A percentile compares a stretch with the other conserved stretches of the same genome.
Conservation (phyloP, 2,329 filamentous ascomycete species). For the Orbilia ellipsospora region DNA sequence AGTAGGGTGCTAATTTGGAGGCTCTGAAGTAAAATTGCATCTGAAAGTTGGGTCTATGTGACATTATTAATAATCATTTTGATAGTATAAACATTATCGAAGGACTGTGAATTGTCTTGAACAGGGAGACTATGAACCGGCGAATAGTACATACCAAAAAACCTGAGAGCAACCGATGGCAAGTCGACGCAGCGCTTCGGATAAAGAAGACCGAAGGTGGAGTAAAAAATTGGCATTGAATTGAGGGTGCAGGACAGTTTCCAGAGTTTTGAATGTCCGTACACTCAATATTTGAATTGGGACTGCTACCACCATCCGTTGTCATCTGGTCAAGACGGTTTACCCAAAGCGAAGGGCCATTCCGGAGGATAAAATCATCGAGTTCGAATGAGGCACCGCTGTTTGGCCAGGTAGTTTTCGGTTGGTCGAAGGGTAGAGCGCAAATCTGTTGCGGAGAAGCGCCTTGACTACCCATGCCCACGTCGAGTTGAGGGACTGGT, state of each 20-base stretch:
- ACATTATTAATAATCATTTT: slow-evolving; percentile 11
- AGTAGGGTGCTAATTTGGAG: slow-evolving; percentile 16
- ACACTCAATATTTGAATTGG: slow-evolving; percentile 36
- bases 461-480: too few species aligned
- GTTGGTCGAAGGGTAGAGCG: neutral
- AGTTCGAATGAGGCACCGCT: slow-evolving; percentile 37
- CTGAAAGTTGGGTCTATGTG: slow-evolving; percentile 31
- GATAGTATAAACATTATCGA: slow-evolving; percentile 1
- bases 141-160: too few species aligned
- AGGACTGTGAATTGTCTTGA: too few species aligned
- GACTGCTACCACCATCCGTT: slow-evolving; percentile 9
- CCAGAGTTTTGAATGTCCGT: slow-evolving; percentile 21
- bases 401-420: slow-evolving; percentile 23
- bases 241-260: slow-evolving; percentile 38
- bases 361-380: slow-evolving; percentile 23
- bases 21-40: slow-evolving; percentile 31
- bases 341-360: slow-evolving; percentile 13
- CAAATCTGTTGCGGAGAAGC: too few species aligned
- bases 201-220: slow-evolving; percentile 30
- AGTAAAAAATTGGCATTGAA: slow-evolving; percentile 24
- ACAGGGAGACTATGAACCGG: too few species aligned
- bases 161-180: too few species aligned
- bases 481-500: too few species aligned
- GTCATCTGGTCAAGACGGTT: slow-evolving; percentile 35
- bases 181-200: neutral